Base-by-base conservation (phyloP, 1,284 basidiomycete genomes). In the Dichomitus squalens region DNA sequence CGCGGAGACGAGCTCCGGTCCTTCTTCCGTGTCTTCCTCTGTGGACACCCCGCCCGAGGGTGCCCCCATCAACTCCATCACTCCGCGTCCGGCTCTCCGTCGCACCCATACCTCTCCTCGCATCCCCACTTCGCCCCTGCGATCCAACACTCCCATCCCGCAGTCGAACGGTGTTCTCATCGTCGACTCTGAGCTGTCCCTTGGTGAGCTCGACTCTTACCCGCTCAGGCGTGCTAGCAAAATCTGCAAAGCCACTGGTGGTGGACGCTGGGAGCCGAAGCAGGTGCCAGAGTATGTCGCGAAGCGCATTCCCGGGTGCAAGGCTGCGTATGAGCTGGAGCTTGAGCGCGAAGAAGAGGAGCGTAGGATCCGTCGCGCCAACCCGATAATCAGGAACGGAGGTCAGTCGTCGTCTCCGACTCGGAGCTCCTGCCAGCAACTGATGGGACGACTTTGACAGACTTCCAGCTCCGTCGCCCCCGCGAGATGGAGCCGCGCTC, bases 211-310 rank as follows among this genome's bases (percentile, higher is more conserved):
- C 21, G 82, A 82, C 55, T 78, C 85, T 1, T 91, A 91, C 62
- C 88, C 89, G 3, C 80, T 91, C 21, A 77, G 80, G 46, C 81
- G 82, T 51, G 80, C 84, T 6, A 84, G 81, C 64, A 75, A 79
- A 47, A 77, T 89, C 11, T 91, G 89, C 74, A 91, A 91, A 65
- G 86, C 84, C 2, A 82, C 81, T 18, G 88, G 89, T 46, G 88
- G 87, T 12, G 88, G 89, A 9, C 82, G 88, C 29, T 91, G 89
- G 88, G 80, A 81, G 61, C 89, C 88, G 20, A 86, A 86, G 67
- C 73, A 65, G 1, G 53, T 64, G 0, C 64, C 69, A 75, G 78
- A 57, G 68, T 72, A 52, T 71, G 79, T 55, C 71, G 83, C 82
- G 36, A 72, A 81, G 52, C 82, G 84, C 33, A 76, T 83, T 21